Evolutionary conservation across 2,329 filamentous ascomycete genomes (phyloP).

Genomic region (Paecilomyces sp.): DNA sequence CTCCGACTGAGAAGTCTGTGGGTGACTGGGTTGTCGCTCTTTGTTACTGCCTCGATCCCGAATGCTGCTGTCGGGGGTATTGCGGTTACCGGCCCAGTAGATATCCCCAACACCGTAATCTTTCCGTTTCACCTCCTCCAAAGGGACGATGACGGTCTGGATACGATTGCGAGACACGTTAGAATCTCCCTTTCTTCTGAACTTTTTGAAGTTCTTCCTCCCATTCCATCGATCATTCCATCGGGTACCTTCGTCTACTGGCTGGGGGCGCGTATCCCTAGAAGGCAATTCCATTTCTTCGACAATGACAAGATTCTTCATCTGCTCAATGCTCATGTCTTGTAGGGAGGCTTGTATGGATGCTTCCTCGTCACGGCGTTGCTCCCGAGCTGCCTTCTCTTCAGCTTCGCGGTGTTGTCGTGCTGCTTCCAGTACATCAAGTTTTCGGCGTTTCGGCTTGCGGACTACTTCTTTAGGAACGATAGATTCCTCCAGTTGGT

Average conservation of each 20-base stretch:
- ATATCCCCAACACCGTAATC: constrained; percentile 68
- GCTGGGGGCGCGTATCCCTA: constrained; percentile 19
- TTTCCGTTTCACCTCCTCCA: constrained; percentile 66
- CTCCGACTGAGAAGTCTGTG: constrained; percentile 1
- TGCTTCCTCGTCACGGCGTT: constrained; percentile 61
- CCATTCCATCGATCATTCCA: constrained; percentile 94
- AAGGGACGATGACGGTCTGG: constrained; percentile 57
- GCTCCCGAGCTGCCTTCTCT: constrained; percentile 48
- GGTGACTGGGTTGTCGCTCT: constrained; percentile 17
- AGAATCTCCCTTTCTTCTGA: constrained; percentile 40
- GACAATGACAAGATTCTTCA: constrained; percentile 67
- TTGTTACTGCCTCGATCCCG: constrained; percentile 13
- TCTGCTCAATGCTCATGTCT: constrained; percentile 62
- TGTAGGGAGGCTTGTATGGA: constrained; percentile 50
- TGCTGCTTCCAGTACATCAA: constrained; percentile 63
- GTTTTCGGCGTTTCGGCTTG: constrained; percentile 49
- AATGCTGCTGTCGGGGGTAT: constrained; percentile 17
- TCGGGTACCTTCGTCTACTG: constrained; percentile 47
- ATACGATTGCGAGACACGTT: constrained; percentile 31
- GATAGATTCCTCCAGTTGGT: constrained; percentile 27
- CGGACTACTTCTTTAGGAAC: constrained; percentile 20
- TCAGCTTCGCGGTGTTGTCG: constrained; percentile 45
- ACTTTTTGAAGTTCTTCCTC: constrained; percentile 91
- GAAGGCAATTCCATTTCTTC: constrained; percentile 63
- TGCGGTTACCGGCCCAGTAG: constrained; percentile 54